Percentiles rank a stretch among this genome's conserved stretches.
Conservation (phyloP, 129 eudicot species). For the Flaveria trinervia region DNA sequence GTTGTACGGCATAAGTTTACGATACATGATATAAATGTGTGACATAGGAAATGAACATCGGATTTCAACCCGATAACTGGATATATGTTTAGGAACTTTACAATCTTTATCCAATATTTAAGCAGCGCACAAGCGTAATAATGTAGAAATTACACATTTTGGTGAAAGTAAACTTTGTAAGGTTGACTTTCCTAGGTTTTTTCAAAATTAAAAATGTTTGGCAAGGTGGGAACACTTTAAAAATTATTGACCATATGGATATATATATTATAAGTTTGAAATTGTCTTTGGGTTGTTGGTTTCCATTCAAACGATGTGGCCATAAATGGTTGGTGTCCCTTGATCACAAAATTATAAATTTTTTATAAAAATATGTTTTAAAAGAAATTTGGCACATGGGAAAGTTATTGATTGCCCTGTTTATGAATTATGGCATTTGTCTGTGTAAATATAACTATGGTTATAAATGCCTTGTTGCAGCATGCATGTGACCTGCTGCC, state of each 20-base stretch:
- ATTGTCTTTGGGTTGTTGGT: constrained; percentile 19
- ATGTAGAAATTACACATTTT: neutral
- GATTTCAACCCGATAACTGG: neutral
- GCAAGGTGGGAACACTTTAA: constrained; percentile 45
- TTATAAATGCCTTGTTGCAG: constrained; percentile 42
- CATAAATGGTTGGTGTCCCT: constrained; percentile 26
- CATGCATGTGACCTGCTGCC: constrained; percentile 49
- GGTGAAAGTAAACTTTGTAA: constrained; percentile 22
- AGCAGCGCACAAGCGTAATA: neutral
- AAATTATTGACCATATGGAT: constrained; percentile 35
- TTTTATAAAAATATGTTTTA: neutral
- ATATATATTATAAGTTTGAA: constrained; percentile 32
- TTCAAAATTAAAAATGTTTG: constrained; percentile 5
- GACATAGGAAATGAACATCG: neutral
- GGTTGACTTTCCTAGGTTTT: constrained; percentile 19
- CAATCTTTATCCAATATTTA: neutral
- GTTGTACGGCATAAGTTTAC: neutral
- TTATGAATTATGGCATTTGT: constrained; percentile 44
- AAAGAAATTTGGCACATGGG: constrained; percentile 37
- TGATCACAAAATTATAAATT: constrained; percentile 19
- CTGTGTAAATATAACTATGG: constrained; percentile 45
- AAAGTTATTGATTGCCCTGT: constrained; percentile 38
- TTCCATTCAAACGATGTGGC: constrained; percentile 24
- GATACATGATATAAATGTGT: neutral
- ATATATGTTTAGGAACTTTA: neutral